Evolutionary conservation across 805 yeast genomes (phyloP).

Genomic region (Candida yuanshanica): DNA sequence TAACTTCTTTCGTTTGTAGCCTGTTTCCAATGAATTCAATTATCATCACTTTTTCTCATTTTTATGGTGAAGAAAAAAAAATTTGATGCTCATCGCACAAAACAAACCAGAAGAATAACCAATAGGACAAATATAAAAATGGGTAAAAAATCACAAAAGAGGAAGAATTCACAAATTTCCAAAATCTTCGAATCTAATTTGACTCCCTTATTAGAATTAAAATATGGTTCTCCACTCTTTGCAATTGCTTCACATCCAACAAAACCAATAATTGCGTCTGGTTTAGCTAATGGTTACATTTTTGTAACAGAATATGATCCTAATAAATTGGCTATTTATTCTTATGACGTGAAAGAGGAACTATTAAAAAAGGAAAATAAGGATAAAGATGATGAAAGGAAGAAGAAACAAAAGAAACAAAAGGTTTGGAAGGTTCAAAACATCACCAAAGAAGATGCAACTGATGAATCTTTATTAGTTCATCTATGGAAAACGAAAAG

Average conservation of each 20-base stretch:
- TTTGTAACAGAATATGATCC: conserved; percentile 55
- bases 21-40: background rate
- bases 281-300: conserved; percentile 80
- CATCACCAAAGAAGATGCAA: conserved; percentile 15
- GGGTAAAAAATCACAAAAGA: conserved; percentile 13
- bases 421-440: conserved; percentile 42
- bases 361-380: conserved; percentile 23
- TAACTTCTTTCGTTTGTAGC: no score
- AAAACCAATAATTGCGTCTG: conserved; percentile 55
- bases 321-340: conserved; percentile 34
- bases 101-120: background rate
- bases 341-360: conserved; percentile 21
- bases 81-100: background rate
- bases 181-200: conserved; percentile 17
- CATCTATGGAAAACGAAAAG: conserved; percentile 78
- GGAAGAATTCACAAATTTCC: conserved; percentile 11
- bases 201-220: conserved; percentile 30
- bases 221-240: conserved; percentile 61
- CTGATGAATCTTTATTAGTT: conserved; percentile 16
- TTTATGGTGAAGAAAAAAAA: background rate
- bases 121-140: no score
- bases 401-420: conserved; percentile 26
- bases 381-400: conserved; percentile 6
- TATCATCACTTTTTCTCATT: background rate
- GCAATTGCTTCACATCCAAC: conserved; percentile 75